These are phyloP conservation scores for Salix dunnii DNA, from an alignment of 345 rosid species.

Conservation along the genomic window DNA sequence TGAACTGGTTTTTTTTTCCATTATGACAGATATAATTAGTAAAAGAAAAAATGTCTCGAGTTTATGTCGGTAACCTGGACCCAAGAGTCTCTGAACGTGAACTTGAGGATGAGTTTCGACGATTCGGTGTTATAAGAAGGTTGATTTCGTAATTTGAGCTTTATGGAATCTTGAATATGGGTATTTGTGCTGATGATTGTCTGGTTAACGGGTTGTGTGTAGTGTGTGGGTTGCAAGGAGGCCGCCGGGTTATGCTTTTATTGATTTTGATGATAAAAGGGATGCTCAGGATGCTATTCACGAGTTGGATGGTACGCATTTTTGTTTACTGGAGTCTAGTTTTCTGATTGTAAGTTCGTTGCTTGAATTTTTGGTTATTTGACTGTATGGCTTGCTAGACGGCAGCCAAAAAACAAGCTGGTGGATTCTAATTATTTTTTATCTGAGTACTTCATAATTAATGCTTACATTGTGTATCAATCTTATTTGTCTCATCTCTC, in stretches of 20 bases:
- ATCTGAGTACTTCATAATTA: background rate
- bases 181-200: background rate
- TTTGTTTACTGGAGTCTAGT: background rate
- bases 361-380: background rate
- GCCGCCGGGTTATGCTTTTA: slow-evolving; percentile 90
- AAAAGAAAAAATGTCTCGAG: slow-evolving; percentile 28
- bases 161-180: background rate
- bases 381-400: background rate
- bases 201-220: slow-evolving; percentile 5
- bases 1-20: background rate
- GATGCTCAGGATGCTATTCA: slow-evolving; percentile 84
- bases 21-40: slow-evolving; percentile 3
- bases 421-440: background rate
- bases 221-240: slow-evolving; percentile 98
- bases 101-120: slow-evolving; percentile 35
- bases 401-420: background rate
- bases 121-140: slow-evolving; percentile 28
- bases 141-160: background rate
- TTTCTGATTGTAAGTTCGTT: background rate
- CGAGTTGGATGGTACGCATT: slow-evolving; percentile 63
- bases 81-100: slow-evolving; percentile 33
- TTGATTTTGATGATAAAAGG: slow-evolving; percentile 77
- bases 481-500: background rate
- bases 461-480: background rate
- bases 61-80: slow-evolving; percentile 37